These are phyloP conservation scores for Kluyveromyces starmeri DNA, from an alignment of 805 yeast genomes.

Conservation along the genomic window DNA sequence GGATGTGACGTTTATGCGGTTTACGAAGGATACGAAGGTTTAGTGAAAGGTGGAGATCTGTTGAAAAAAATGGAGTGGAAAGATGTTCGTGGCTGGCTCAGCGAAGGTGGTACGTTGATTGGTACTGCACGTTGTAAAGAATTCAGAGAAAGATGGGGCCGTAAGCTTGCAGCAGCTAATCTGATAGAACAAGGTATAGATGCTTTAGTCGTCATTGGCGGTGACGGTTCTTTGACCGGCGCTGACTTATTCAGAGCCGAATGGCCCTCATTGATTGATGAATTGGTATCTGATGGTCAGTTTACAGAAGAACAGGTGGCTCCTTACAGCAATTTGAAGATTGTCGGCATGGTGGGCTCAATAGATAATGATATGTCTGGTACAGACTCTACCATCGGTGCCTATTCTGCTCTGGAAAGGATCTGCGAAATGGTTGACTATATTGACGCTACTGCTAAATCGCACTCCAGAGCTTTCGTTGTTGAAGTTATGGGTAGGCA, in stretches of 20 bases:
- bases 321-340: conserved; percentile 65
- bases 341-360: conserved; percentile 92
- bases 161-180: conserved; percentile 75
- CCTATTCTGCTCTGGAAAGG: conserved; percentile 85
- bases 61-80: conserved; percentile 82
- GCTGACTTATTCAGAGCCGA: conserved; percentile 91
- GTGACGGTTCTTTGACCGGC: conserved; percentile 97
- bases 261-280: conserved; percentile 84
- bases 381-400: conserved; percentile 95
- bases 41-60: conserved; percentile 74
- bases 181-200: conserved; percentile 84
- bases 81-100: conserved; percentile 89
- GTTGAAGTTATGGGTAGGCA: conserved; percentile 99
- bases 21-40: conserved; percentile 91
- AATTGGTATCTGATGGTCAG: conserved; percentile 47
- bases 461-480: conserved; percentile 95
- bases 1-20: conserved; percentile 90
- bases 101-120: conserved; percentile 89
- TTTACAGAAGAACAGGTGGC: conserved; percentile 51
- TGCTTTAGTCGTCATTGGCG: conserved; percentile 94
- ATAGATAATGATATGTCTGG: conserved; percentile 97
- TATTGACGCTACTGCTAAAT: conserved; percentile 94
- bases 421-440: conserved; percentile 92
- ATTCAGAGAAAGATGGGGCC: conserved; percentile 78
- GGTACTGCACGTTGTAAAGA: conserved; percentile 93